Conservation (phyloP, 2,329 filamentous ascomycete species). For the Pseudocercospora eumusae region DNA sequence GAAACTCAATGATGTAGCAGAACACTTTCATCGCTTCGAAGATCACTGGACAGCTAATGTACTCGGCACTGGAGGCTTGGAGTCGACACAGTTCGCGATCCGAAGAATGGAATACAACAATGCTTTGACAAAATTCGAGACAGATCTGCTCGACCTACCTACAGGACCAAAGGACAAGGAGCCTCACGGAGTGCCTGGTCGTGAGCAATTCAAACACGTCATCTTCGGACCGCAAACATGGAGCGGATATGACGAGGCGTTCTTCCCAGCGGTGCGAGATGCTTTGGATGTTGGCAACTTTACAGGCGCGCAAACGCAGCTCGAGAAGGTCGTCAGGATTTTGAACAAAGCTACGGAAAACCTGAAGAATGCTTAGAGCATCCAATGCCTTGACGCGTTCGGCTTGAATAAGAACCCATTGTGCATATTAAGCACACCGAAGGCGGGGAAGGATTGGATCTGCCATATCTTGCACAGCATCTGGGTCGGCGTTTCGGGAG, state of each 20-base stretch:
- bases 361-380: conserved; percentile 36
- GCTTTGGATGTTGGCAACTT: conserved; percentile 72
- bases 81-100: conserved; percentile 67
- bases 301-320: conserved; percentile 65
- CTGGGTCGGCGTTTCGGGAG: not conserved
- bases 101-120: conserved; percentile 75
- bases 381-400: not conserved
- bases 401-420: not conserved
- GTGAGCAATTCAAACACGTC: conserved; percentile 91
- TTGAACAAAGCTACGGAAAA: conserved; percentile 62
- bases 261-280: conserved; percentile 84
- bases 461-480: not conserved
- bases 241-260: conserved; percentile 66
- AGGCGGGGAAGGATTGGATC: not conserved
- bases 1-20: conserved; percentile 60
- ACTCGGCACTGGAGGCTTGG: conserved; percentile 69
- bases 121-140: conserved; percentile 79
- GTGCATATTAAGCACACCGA: not conserved
- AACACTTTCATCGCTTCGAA: conserved; percentile 74
- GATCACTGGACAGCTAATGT: conserved; percentile 73
- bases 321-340: conserved; percentile 70
- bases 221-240: conserved; percentile 82
- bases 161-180: conserved; percentile 18
- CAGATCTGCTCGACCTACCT: conserved; percentile 74
- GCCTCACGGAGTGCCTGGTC: conserved; percentile 63